Base-by-base conservation (phyloP, 345 rosid genomes). In the Murraya paniculata region DNA sequence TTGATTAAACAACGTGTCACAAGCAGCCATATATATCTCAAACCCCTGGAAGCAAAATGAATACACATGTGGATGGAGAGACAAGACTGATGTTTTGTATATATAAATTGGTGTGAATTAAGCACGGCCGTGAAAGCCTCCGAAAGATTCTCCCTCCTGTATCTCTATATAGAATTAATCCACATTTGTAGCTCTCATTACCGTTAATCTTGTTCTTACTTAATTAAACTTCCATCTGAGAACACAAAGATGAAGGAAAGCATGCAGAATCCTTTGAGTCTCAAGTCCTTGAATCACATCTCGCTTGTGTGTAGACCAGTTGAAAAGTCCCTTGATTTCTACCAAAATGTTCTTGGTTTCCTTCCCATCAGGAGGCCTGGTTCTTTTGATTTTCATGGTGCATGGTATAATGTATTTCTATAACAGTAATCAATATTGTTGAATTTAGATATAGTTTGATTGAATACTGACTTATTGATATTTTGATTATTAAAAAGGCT, bases 251-350 rank as follows among this genome's bases (percentile, higher is more conserved):
- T 60, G 79, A 79, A 79, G 76, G 82, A 75, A 68, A 72, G 25
- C 75, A 67, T 77, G 77, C 82, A 79, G 76, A 92, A 88, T 81
- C 97, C 96, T 66, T 83, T 91, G 39, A 79, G 78, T 45, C 85
- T 92, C 19, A 93, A 85, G 85, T 89, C 91, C 14, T 73, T 93
- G 73, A 93, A 94, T 81, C 95, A 94, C 78, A 84, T 94, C 27
- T 93, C 98, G 2, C 73, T 93, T 48, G 80, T 82, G 57, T 90
- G 97, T 72, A 85, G 92, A 81, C 89, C 97, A 27, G 30, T 94
- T 1, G 86, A 89, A 58, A 83, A 87, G 62, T 87, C 98, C 22
- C 74, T 91, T 64, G 73, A 80, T 41, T 94, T 94, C 85, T 91
- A 94, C 66, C 91, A 85, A 24, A 79, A 89, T 21, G 83, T 90